Evolutionary conservation across 2,329 filamentous ascomycete species (phyloP).

Genomic region (Ophiocordyceps unilateralis): DNA sequence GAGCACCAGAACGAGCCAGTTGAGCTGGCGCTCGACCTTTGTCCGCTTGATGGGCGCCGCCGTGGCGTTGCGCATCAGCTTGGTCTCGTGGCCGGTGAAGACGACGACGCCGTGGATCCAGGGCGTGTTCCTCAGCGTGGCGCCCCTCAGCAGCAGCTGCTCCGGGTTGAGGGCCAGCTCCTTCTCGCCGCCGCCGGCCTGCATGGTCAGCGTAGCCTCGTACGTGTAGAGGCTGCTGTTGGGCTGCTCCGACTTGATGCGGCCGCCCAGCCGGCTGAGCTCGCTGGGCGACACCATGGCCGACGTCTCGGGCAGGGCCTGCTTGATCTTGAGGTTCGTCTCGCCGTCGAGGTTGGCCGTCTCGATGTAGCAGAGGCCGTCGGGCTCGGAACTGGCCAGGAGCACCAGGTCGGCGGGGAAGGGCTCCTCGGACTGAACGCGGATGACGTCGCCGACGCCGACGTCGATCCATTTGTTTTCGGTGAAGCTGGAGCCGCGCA

Average conservation of each 20-base stretch:
- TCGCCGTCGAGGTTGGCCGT: constrained; percentile 95
- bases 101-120: constrained; percentile 96
- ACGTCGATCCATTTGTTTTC: constrained; percentile 91
- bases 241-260: constrained; percentile 84
- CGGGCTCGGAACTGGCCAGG: constrained; percentile 86
- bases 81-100: constrained; percentile 87
- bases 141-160: constrained; percentile 81
- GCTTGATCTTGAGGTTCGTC: constrained; percentile 97
- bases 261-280: constrained; percentile 69
- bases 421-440: constrained; percentile 85
- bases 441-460: constrained; percentile 77
- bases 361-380: constrained; percentile 96
- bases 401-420: constrained; percentile 91
- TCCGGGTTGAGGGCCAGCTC: constrained; percentile 81
- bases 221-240: constrained; percentile 98
- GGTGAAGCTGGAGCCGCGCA: constrained; percentile 69
- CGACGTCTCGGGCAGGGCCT: constrained; percentile 83
- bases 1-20: constrained; percentile 80
- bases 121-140: constrained; percentile 85
- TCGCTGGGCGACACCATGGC: constrained; percentile 75
- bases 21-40: constrained; percentile 85
- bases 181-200: constrained; percentile 80
- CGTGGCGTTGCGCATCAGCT: constrained; percentile 96
- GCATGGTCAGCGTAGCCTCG: constrained; percentile 86
- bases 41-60: constrained; percentile 96